These are phyloP conservation scores for Mucor lusitanicus DNA, from an alignment of 371 early-diverging fungal species.

Conservation along the genomic window DNA sequence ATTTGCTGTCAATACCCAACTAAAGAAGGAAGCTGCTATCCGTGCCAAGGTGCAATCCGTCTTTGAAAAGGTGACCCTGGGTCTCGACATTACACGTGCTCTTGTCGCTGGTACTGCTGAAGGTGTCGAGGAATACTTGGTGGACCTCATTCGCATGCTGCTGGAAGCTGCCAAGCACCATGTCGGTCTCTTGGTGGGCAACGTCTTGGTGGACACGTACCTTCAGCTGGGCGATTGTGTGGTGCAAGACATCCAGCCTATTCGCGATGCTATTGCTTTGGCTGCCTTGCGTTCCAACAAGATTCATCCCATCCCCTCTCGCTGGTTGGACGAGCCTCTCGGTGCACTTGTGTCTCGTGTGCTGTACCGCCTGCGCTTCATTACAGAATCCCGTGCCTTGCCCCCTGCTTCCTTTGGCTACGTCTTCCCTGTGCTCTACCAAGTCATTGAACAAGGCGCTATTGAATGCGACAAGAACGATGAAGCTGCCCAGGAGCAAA, in stretches of 20 bases:
- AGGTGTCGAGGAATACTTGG: conserved; percentile 44
- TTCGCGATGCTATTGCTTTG: conserved; percentile 58
- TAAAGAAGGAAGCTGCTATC: conserved; percentile 75
- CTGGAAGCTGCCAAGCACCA: conserved; percentile 54
- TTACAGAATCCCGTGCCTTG: conserved; percentile 66
- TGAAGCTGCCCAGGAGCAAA: conserved; percentile 72
- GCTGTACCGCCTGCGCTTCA: conserved; percentile 74
- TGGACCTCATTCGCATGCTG: conserved; percentile 50
- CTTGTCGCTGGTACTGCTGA: conserved; percentile 63
- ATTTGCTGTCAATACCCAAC: conserved; percentile 70
- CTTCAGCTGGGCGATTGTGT: conserved; percentile 54
- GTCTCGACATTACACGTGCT: conserved; percentile 67
- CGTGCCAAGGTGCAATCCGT: conserved; percentile 66
- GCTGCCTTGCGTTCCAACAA: conserved; percentile 74
- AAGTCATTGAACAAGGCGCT: conserved; percentile 72
- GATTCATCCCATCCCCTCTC: conserved; percentile 61
- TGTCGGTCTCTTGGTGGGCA: conserved; percentile 61
- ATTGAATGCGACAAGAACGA: conserved; percentile 50
- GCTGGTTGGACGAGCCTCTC: conserved; percentile 73
- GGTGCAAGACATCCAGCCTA: conserved; percentile 48
- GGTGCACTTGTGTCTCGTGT: conserved; percentile 69
- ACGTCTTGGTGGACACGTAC: conserved; percentile 61
- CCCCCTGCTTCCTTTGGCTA: conserved; percentile 79
- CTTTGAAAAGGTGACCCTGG: conserved; percentile 54
- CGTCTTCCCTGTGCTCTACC: conserved; percentile 78